Percentiles rank a stretch among this genome's conserved stretches.
Conservation (phyloP, 2,329 filamentous ascomycete genomes). For the Cladophialophora psammophila region DNA sequence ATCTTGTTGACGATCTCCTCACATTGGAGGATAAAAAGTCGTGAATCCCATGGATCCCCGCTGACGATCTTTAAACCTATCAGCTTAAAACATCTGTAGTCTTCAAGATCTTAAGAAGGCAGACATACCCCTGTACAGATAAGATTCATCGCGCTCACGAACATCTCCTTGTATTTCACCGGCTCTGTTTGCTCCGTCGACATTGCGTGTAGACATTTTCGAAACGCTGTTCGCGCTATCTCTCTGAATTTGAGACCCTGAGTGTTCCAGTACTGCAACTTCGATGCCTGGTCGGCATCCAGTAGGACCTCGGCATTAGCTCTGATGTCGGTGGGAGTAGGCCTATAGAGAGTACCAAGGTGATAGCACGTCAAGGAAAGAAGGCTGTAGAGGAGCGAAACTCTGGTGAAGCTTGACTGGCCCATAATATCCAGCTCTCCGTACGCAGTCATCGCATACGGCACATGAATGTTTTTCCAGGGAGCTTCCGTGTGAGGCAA, state of each 20-base stretch:
- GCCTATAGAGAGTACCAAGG: constrained; percentile 13
- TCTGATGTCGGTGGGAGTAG: not conserved
- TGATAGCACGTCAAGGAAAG: constrained; percentile 25
- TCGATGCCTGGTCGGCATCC: constrained; percentile 6
- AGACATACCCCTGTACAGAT: constrained; percentile 21
- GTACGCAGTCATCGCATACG: constrained; percentile 19
- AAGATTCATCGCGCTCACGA: constrained; percentile 23
- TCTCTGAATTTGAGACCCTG: constrained; percentile 21
- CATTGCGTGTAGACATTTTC: constrained; percentile 15
- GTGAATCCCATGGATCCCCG: constrained; percentile 24
- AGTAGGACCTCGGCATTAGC: not conserved
- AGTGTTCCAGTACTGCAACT: constrained; percentile 13
- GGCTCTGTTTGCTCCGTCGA: constrained; percentile 2
- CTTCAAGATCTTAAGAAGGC: not conserved
- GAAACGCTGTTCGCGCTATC: constrained; percentile 23
- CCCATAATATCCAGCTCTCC: constrained; percentile 21
- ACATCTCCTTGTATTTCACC: constrained; percentile 23
- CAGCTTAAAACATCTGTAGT: not conserved
- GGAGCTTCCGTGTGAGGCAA: constrained; percentile 13
- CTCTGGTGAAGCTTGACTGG: constrained; percentile 13
- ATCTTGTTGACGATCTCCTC: constrained; percentile 26
- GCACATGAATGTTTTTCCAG: constrained; percentile 14
- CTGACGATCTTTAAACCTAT: constrained; percentile 17
- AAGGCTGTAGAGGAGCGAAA: constrained; percentile 22
- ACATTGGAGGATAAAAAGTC: constrained; percentile 26